Base-by-base conservation (phyloP, 768 basidiomycete genomes). In the Tricholomella constricta region DNA sequence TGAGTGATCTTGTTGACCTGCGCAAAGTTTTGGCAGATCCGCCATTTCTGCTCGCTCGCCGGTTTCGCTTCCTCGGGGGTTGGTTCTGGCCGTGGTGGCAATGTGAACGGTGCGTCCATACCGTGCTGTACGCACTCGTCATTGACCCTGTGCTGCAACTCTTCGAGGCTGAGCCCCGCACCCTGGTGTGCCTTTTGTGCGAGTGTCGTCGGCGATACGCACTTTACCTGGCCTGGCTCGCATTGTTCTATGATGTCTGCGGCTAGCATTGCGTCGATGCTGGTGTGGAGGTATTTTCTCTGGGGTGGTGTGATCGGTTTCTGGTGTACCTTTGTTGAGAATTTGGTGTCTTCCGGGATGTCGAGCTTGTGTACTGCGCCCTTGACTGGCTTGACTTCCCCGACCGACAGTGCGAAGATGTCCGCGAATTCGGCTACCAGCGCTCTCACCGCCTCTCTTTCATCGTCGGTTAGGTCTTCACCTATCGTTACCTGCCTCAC, bases 11-110 rank as follows among this genome's bases (percentile, higher is more conserved):
- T 58, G 50, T n/a, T n/a, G n/a, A n/a, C n/a, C n/a, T n/a, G n/a
- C n/a, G n/a, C n/a, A n/a, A n/a, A n/a, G n/a, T n/a, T 73, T 76
- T 74, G 73, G 55, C 71, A 73, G 0, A 76, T 58, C 4, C 72
- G 20, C 72, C 38, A 40, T 22, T 40, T 40, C 4, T 7, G 38
- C 20, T 40, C 20, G 38, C 23, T 25, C 6, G 41, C 29, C 29
- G 29, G 15, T 15, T 26, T 42, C 25, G 6, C 26, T 19, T 37
- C 6, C 6, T 23, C 34, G 35, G 12, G 22, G 19, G 42, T 45
- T 0, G 23, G 12, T 10, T 26, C 36, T 32, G 62, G 54, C 27
- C 62, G 37, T 9, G 63, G 63, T 19, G 66, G 68, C 7, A 69
- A 27, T 9, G 63, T 46, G 29, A 61, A 66, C 0, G 43, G 42